Evolutionary conservation across 129 eudicot genomes (phyloP).

Genomic region (Kitagawia praeruptora): DNA sequence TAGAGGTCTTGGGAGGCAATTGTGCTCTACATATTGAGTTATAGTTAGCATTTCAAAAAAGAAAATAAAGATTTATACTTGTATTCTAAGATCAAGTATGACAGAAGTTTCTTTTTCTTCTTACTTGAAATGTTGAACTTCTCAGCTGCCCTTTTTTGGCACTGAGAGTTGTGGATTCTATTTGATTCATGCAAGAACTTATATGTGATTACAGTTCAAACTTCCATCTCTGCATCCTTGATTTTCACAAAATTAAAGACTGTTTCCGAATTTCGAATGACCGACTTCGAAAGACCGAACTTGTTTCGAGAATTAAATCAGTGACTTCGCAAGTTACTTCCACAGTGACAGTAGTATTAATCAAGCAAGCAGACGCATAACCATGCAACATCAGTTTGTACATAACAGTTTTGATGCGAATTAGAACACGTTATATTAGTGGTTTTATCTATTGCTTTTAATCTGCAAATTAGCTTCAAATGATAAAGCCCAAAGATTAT

Average conservation of each 20-base stretch:
- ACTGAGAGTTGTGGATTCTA: constrained; percentile 8
- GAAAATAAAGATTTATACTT: not conserved
- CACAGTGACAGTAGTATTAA: no score
- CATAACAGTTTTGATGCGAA: no score
- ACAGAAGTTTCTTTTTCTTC: not conserved
- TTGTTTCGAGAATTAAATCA: no score
- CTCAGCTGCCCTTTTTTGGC: not conserved
- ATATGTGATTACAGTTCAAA: not conserved
- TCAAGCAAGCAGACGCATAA: no score
- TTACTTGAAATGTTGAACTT: not conserved
- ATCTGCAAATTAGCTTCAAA: no score
- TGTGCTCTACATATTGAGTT: not conserved
- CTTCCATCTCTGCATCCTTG: not conserved
- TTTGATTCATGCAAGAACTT: not conserved
- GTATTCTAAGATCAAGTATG: not conserved
- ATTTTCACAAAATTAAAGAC: no score
- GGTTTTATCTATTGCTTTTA: not conserved
- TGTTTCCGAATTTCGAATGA: no score
- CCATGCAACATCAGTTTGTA: no score
- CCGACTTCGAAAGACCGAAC: no score
- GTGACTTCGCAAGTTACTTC: no score
- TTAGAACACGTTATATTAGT: no score
- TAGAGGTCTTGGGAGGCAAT: not conserved
- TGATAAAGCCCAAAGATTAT: no score
- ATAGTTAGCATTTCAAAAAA: not conserved